These are phyloP conservation scores for Thalassiosira profunda DNA, from an alignment of 108 stramenopile genomes.

Conservation along the genomic window DNA sequence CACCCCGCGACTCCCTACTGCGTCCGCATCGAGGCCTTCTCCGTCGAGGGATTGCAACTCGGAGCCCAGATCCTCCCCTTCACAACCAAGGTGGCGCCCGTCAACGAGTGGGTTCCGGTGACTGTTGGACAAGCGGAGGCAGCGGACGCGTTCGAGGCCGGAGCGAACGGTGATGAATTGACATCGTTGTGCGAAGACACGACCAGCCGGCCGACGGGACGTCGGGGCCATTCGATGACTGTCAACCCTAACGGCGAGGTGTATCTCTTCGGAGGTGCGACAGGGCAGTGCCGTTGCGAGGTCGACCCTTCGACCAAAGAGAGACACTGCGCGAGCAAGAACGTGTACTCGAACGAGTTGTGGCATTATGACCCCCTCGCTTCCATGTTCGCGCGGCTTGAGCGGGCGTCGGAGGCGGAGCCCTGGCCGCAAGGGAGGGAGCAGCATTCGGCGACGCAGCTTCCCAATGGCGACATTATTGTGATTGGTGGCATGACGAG, in stretches of 20 bases:
- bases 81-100: no score
- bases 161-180: not conserved
- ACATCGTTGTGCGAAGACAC: conserved; percentile 28
- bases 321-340: conserved; percentile 6
- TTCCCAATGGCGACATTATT: conserved; percentile 29
- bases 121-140: not conserved
- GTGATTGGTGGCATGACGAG: conserved; percentile 31
- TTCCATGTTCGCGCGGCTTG: conserved; percentile 17
- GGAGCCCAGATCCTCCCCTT: no score
- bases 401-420: not conserved
- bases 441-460: conserved; percentile 31
- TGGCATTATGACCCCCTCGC: conserved; percentile 31
- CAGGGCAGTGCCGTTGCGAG: conserved; percentile 27
- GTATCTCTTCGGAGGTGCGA: conserved; percentile 42
- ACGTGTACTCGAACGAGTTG: conserved; percentile 34
- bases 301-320: not conserved
- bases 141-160: no score
- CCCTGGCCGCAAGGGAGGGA: conserved; percentile 21
- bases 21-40: no score
- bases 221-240: conserved; percentile 37
- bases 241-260: conserved; percentile 28
- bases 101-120: conserved; percentile 25
- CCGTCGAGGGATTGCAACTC: no score
- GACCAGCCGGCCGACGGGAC: conserved; percentile 11
- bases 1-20: no score